Percentiles rank a stretch among this genome's conserved stretches.
These are phyloP conservation scores for Cokeromyces recurvatus DNA, from an alignment of 371 early-diverging fungal species.

Conservation along the genomic window DNA sequence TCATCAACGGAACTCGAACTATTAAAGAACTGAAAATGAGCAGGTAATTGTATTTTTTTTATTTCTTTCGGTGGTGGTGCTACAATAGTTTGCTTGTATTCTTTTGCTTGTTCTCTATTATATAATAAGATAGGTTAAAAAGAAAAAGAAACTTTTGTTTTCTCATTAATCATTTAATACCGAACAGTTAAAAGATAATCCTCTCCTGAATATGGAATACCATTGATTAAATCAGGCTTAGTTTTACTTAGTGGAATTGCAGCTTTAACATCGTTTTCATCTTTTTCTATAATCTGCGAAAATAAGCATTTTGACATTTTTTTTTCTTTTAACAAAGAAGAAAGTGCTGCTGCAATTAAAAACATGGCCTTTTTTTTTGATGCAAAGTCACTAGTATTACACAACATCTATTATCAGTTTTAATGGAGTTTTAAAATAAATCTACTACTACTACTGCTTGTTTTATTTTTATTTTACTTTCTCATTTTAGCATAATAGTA, in stretches of 20 bases:
- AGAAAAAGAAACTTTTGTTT: neutral
- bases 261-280: slow-evolving; percentile 15
- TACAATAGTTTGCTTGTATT: slow-evolving; percentile 23
- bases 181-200: slow-evolving; percentile 43
- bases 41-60: slow-evolving; percentile 18
- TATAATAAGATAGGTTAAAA: neutral
- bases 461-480: too few relatives aligned
- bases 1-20: neutral
- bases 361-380: neutral
- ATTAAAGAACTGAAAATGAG: slow-evolving; percentile 23
- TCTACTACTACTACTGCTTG: too few relatives aligned
- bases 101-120: slow-evolving; percentile 29
- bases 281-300: slow-evolving; percentile 15
- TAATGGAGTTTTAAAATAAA: too few relatives aligned
- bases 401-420: too few relatives aligned
- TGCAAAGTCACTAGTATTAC: too few relatives aligned
- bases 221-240: slow-evolving; percentile 30
- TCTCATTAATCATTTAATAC: slow-evolving; percentile 9
- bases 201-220: slow-evolving; percentile 42
- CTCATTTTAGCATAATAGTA: too few relatives aligned
- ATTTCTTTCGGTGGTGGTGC: slow-evolving; percentile 24
- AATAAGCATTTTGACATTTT: slow-evolving; percentile 26
- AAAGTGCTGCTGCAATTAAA: neutral
- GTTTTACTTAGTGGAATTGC: slow-evolving; percentile 29
- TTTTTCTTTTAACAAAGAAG: neutral